Conservation (phyloP, 352 stramenopile genomes). For the Pythium brassicae region DNA sequence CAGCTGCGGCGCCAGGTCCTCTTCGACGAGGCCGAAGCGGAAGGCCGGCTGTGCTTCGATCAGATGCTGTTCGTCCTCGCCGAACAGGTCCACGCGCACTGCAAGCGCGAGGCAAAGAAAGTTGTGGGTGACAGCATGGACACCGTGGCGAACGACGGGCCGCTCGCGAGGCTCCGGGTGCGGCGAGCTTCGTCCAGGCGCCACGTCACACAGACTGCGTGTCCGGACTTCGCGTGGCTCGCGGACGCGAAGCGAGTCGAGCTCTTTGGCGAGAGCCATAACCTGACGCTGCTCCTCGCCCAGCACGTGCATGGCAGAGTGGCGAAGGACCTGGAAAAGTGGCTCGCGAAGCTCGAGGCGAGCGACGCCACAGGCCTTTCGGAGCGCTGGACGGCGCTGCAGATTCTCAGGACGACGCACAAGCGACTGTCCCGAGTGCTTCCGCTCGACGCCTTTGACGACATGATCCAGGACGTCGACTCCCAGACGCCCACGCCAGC, state of each 20-base stretch:
- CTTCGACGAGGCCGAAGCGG: conserved; percentile 79
- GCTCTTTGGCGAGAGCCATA: conserved; percentile 55
- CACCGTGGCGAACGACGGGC: background rate
- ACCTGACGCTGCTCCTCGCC: conserved; percentile 52
- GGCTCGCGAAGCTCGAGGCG: conserved; percentile 47
- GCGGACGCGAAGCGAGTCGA: conserved; percentile 31
- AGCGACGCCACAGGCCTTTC: conserved; percentile 49
- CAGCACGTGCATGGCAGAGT: conserved; percentile 47
- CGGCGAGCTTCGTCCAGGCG: background rate
- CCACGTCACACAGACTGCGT: background rate
- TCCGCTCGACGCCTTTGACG: conserved; percentile 27
- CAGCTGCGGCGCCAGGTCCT: conserved; percentile 61
- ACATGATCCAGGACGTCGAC: conserved; percentile 26
- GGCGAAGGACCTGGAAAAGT: conserved; percentile 51
- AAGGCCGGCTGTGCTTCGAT: conserved; percentile 80
- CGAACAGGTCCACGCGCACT: conserved; percentile 55
- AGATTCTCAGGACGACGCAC: conserved; percentile 33
- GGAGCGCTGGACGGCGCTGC: conserved; percentile 34
- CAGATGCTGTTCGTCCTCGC: conserved; percentile 68
- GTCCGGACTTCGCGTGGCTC: conserved; percentile 26
- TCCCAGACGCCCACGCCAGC: conserved; percentile 14
- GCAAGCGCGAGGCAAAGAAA: conserved; percentile 32
- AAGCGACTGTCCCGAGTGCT: conserved; percentile 16
- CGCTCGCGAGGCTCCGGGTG: background rate
- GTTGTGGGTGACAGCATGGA: background rate